Percentiles rank a stretch among this genome's conserved stretches.
Evolutionary conservation across 257 asterid species (phyloP).

Genomic region (Scutellaria baicalensis): DNA sequence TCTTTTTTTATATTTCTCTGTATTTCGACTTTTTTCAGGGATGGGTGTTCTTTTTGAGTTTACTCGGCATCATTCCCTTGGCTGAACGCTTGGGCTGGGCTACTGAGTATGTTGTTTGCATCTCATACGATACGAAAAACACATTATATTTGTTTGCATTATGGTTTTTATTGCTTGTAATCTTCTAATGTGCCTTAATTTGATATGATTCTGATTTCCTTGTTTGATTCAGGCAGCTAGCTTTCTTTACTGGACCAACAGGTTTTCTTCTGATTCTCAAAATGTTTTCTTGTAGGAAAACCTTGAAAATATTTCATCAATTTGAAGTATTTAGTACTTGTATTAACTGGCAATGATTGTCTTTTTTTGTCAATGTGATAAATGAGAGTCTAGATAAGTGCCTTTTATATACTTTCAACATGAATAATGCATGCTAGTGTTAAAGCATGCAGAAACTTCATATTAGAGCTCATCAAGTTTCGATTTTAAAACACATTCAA

Average conservation of each 20-base stretch:
- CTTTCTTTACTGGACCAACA: slow-evolving; percentile 75
- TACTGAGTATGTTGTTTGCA: slow-evolving; percentile 55
- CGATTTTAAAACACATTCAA: not conserved
- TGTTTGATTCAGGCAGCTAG: slow-evolving; percentile 57
- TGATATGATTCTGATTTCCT: slow-evolving; percentile 10
- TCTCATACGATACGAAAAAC: not conserved
- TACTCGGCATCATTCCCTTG: slow-evolving; percentile 67
- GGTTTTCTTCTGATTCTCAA: slow-evolving; percentile 26
- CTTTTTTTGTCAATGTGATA: too few relatives aligned
- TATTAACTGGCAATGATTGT: too few relatives aligned
- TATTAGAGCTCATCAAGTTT: not conserved
- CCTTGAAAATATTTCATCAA: not conserved
- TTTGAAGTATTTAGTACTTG: too few relatives aligned
- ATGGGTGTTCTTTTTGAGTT: slow-evolving; percentile 65
- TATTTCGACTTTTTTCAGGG: slow-evolving; percentile 39
- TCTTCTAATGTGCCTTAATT: not conserved
- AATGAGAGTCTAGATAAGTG: too few relatives aligned
- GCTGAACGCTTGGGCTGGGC: slow-evolving; percentile 89
- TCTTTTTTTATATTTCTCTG: not conserved
- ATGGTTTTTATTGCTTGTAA: not conserved
- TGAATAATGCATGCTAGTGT: not conserved
- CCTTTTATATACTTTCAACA: too few relatives aligned
- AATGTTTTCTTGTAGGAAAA: not conserved
- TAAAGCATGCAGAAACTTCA: not conserved
- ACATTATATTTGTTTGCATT: not conserved